These are phyloP conservation scores for Taphrina confusa DNA, from an alignment of 1,139 yeast species.

Conservation along the genomic window DNA sequence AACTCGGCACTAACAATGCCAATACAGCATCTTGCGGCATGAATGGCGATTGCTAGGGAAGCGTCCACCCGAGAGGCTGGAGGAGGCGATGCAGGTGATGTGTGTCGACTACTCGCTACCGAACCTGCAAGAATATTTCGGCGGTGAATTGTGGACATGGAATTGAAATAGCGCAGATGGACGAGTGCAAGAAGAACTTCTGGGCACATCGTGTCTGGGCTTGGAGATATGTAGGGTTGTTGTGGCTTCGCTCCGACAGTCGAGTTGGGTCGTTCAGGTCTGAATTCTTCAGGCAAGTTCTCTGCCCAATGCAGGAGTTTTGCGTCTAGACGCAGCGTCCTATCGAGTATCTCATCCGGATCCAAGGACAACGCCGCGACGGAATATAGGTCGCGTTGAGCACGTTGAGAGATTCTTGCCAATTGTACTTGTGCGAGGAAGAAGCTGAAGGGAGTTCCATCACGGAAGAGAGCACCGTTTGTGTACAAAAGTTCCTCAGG, in stretches of 20 bases:
- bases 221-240: neutral
- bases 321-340: slow-evolving; percentile 38
- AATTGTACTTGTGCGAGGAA: slow-evolving; percentile 21
- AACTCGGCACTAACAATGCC: neutral
- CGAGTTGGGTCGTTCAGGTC: slow-evolving; percentile 1
- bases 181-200: slow-evolving; percentile 1
- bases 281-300: slow-evolving; percentile 13
- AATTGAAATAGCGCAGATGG: slow-evolving; percentile 13
- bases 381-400: slow-evolving; percentile 47
- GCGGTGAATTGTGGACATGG: slow-evolving; percentile 20
- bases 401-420: slow-evolving; percentile 38
- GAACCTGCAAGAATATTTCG: slow-evolving; percentile 1
- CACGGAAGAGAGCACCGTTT: neutral
- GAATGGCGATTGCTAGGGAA: slow-evolving; percentile 17
- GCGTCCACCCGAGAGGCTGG: slow-evolving; percentile 9
- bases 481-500: slow-evolving; percentile 4
- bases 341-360: slow-evolving; percentile 33
- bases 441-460: slow-evolving; percentile 16
- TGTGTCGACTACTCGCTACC: neutral
- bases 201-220: neutral
- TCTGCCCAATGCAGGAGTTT: slow-evolving; percentile 36
- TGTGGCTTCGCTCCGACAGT: neutral
- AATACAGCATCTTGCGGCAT: slow-evolving; percentile 17
- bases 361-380: slow-evolving; percentile 32
- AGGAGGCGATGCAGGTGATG: neutral